Conservation (phyloP, 192 early-diverging fungal species). For the Podila epigama region DNA sequence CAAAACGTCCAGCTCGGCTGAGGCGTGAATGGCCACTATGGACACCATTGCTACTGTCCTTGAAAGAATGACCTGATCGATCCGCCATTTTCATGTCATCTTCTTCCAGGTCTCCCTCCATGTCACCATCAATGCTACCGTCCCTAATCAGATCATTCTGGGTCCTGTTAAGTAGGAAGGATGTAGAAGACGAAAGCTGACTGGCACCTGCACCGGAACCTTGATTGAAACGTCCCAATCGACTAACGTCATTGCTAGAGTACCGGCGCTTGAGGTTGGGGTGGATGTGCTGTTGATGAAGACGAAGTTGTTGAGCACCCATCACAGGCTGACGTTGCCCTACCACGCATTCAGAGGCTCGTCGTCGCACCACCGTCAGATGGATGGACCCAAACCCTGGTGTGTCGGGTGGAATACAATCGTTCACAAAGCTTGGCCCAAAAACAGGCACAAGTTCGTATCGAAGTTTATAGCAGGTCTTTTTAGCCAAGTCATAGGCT, state of each 20-base stretch:
- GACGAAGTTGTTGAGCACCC: slow-evolving; percentile 36
- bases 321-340: slow-evolving; percentile 22
- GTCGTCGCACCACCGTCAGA: slow-evolving; percentile 33
- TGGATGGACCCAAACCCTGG: slow-evolving; percentile 42
- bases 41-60: slow-evolving; percentile 2
- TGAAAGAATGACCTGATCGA: slow-evolving; percentile 10
- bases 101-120: slow-evolving; percentile 22
- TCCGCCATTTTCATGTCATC: slow-evolving; percentile 24
- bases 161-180: slow-evolving; percentile 17
- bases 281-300: slow-evolving; percentile 40
- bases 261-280: slow-evolving; percentile 37
- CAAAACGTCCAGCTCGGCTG: slow-evolving; percentile 22
- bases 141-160: slow-evolving; percentile 16
- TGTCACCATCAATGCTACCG: slow-evolving; percentile 16
- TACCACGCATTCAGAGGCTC: slow-evolving; percentile 42
- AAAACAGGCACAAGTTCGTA: slow-evolving; percentile 44
- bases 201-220: slow-evolving; percentile 9
- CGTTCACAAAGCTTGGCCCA: slow-evolving; percentile 40
- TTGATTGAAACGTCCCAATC: slow-evolving; percentile 30
- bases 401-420: slow-evolving; percentile 41
- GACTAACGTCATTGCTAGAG: slow-evolving; percentile 47
- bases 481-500: slow-evolving; percentile 43
- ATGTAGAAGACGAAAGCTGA: slow-evolving; percentile 27
- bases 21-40: slow-evolving; percentile 15
- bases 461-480: slow-evolving; percentile 44